Base-by-base conservation (phyloP, 2,329 filamentous ascomycete genomes). In the Aspergillus japonicus region DNA sequence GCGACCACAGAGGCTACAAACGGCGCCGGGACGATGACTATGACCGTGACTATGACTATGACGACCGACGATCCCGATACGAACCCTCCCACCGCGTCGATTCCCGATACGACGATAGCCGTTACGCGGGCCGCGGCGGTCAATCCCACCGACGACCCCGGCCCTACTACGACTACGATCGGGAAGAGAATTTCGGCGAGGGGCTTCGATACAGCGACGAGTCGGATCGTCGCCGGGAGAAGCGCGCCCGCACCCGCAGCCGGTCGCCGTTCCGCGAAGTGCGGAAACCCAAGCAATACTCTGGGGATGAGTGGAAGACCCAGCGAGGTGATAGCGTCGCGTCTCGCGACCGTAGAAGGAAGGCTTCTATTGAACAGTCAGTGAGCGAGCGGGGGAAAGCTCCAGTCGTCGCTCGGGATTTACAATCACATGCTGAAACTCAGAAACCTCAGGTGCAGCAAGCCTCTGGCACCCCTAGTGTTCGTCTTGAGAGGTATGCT, bases 401-500 rank as follows among this genome's bases (percentile, higher is more conserved):
- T 80, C 81, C 80, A 80, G 80, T 83, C 78, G 80, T 78, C 80
- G 82, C 82, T 82, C 82, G 78, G 79, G 75, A 79, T 79, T 77
- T 79, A 76, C 87, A 80, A 83, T 74, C 82, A 79, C 80, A 88
- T 81, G 82, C 87, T 89, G 89, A 91, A 87, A 81, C 78, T 84
- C 80, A 79, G 77, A 80, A 85, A 84, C 84, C 82, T 78, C 81
- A 81, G 80, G 80, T 83, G 75, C 77, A 78, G 69, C 76, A 80
- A 75, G 77, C 76, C 79, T 77, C 78, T 74, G 72, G 70, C 64
- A 65, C 66, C 67, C 72, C 74, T 67, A 66, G 63, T 57, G 60
- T 71, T 60, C 65, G 64, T 67, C 62, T 68, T 53, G 75, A 75
- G 70, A 76, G 73, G 77, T 80, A 78, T 73, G 81, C 79, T 70